These are phyloP conservation scores for Hypoxylon sp. DNA, from an alignment of 2,329 filamentous ascomycete genomes.

Conservation along the genomic window DNA sequence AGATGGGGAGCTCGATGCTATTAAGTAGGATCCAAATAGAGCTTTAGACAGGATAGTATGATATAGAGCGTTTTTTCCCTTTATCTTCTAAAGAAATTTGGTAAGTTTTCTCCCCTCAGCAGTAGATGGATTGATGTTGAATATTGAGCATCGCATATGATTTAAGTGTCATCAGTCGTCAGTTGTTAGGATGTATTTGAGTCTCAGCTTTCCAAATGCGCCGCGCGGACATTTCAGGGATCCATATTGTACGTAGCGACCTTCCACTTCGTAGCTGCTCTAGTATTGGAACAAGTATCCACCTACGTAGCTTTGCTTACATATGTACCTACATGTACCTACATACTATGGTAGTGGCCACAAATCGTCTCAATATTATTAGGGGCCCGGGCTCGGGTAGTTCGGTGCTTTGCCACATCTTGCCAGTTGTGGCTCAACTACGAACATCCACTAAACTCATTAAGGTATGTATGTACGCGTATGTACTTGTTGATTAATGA, in stretches of 20 bases:
- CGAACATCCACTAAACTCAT: not conserved
- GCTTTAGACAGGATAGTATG: not conserved
- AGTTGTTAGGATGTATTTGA: slow-evolving; percentile 23
- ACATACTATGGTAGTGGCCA: too few species aligned
- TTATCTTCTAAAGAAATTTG: slow-evolving; percentile 13
- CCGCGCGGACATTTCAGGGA: slow-evolving; percentile 40
- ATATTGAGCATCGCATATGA: slow-evolving; percentile 16
- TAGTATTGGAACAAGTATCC: slow-evolving; percentile 19
- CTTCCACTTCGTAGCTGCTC: slow-evolving; percentile 13
- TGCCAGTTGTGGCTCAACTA: slow-evolving; percentile 6
- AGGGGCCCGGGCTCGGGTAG: slow-evolving; percentile 3
- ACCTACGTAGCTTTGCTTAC: slow-evolving; percentile 5
- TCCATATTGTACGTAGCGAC: slow-evolving; percentile 21
- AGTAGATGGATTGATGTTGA: slow-evolving; percentile 12
- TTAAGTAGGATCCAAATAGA: slow-evolving; percentile 6
- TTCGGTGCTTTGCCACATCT: slow-evolving; percentile 24
- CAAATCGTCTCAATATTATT: not conserved
- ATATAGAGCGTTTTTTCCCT: slow-evolving; percentile 3
- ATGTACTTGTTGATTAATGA: too few species aligned
- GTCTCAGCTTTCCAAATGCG: slow-evolving; percentile 44
- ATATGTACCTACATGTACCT: too few species aligned
- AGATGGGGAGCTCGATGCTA: slow-evolving; percentile 9
- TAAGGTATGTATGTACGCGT: too few species aligned
- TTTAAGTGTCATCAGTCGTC: slow-evolving; percentile 41
- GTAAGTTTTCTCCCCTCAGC: slow-evolving; percentile 5